A percentile compares a stretch with the other conserved stretches of the same genome.
These are phyloP conservation scores for Tetracladium maxilliforme DNA, from an alignment of 2,329 filamentous ascomycete species.

Conservation along the genomic window DNA sequence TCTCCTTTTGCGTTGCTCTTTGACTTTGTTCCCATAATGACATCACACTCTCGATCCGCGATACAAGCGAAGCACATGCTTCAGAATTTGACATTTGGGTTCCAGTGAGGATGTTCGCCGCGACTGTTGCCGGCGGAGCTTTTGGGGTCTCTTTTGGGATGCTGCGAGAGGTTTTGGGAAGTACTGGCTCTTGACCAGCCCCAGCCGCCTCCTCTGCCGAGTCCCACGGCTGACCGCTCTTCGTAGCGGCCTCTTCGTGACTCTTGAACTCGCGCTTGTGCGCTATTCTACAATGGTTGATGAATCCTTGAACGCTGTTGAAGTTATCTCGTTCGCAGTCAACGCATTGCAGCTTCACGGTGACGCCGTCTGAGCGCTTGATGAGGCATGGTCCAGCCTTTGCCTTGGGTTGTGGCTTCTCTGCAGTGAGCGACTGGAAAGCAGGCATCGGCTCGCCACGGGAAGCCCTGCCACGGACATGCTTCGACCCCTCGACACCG, in stretches of 20 bases:
- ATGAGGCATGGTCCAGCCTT: constrained; percentile 73
- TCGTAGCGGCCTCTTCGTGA: constrained; percentile 83
- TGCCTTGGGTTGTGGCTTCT: constrained; percentile 61
- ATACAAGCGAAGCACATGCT: constrained; percentile 31
- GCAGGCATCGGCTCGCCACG: constrained; percentile 3
- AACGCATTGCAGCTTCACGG: constrained; percentile 80
- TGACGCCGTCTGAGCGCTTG: constrained; percentile 71
- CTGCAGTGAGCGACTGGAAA: constrained; percentile 53
- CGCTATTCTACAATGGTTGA: constrained; percentile 95
- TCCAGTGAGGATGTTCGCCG: constrained; percentile 48
- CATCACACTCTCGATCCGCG: too few relatives aligned
- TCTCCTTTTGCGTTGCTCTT: too few relatives aligned
- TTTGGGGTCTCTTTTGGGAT: too few relatives aligned
- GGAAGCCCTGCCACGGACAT: constrained; percentile 14
- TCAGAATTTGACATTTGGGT: constrained; percentile 38
- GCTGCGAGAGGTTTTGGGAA: too few relatives aligned
- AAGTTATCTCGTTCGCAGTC: constrained; percentile 87
- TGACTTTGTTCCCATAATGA: too few relatives aligned
- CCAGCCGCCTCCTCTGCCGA: too few relatives aligned
- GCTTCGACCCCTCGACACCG: constrained; percentile 42
- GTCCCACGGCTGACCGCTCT: constrained; percentile 72
- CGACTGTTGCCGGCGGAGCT: constrained; percentile 27
- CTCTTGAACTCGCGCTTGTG: constrained; percentile 90
- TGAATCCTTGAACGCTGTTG: constrained; percentile 94
- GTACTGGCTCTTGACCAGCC: too few relatives aligned